phyloP scores from a whole-genome alignment of 2,329 filamentous ascomycete genomes.

The Cladophialophora carrionii region DNA sequence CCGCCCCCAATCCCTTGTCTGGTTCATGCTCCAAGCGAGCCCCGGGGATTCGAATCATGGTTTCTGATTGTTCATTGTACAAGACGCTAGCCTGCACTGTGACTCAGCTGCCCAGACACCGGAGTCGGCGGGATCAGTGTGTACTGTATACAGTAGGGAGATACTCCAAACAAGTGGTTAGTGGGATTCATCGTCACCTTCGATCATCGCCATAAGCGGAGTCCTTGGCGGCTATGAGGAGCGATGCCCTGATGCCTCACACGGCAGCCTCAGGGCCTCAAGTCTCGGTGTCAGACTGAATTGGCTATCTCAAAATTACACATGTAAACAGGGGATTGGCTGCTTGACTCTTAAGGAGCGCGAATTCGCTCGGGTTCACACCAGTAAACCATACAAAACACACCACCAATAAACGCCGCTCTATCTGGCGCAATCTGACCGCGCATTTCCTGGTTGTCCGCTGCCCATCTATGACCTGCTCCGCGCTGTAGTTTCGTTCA shows the following conservation, averaged over 20 bases:
- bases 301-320: conserved; percentile 33
- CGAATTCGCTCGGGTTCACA: conserved; percentile 22
- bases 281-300: conserved; percentile 17
- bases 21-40: conserved; percentile 18
- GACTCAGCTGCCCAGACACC: conserved; percentile 24
- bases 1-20: conserved; percentile 14
- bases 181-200: conserved; percentile 16
- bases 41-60: conserved; percentile 17
- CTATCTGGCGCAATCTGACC: conserved; percentile 32
- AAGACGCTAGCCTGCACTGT: conserved; percentile 24
- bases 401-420: conserved; percentile 22
- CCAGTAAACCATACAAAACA: conserved; percentile 22
- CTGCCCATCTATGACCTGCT: conserved; percentile 33
- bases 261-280: neutral
- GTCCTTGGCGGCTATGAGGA: conserved; percentile 4
- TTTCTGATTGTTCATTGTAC: conserved; percentile 1
- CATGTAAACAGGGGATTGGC: conserved; percentile 35
- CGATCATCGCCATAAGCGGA: neutral
- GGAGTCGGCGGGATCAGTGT: conserved; percentile 3
- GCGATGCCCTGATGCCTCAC: neutral
- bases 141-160: neutral
- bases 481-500: conserved; percentile 29
- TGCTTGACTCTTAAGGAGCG: conserved; percentile 18
- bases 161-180: conserved; percentile 4
- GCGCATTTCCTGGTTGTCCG: conserved; percentile 24